A percentile compares a stretch with the other conserved stretches of the same genome.
These are phyloP conservation scores for Phytophthora sansomeana DNA, from an alignment of 352 stramenopile genomes.

Conservation along the genomic window DNA sequence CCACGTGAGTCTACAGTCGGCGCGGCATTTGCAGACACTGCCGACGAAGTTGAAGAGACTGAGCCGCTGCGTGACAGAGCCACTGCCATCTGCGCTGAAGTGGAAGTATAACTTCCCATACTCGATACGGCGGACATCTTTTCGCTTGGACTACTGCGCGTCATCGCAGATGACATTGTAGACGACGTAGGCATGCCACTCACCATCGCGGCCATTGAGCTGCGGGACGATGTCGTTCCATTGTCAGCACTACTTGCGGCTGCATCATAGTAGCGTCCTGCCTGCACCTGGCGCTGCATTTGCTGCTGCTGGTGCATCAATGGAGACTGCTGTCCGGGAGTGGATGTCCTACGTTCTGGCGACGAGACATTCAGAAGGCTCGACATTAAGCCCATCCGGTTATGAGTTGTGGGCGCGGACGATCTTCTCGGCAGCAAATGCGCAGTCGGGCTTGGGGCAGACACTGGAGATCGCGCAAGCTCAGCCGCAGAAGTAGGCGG, in stretches of 20 bases:
- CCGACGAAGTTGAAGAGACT: conserved; percentile 39
- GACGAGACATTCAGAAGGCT: conserved; percentile 81
- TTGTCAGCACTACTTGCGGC: conserved; percentile 28
- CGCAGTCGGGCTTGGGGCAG: conserved; percentile 59
- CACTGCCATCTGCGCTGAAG: conserved; percentile 42
- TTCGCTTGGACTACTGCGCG: conserved; percentile 31
- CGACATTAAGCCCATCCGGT: conserved; percentile 80
- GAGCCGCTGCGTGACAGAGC: conserved; percentile 41
- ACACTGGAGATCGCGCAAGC: conserved; percentile 33
- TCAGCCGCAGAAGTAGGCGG: conserved; percentile 32
- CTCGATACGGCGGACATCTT: conserved; percentile 30
- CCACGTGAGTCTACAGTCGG: conserved; percentile 29
- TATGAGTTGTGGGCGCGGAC: conserved; percentile 33
- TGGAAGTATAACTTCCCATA: conserved; percentile 30
- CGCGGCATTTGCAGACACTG: conserved; percentile 35
- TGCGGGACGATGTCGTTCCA: conserved; percentile 16
- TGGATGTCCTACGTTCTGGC: conserved; percentile 55
- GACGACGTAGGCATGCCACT: conserved; percentile 43
- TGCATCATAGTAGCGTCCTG: conserved; percentile 49
- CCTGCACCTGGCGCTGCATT: conserved; percentile 41
- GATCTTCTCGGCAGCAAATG: conserved; percentile 60
- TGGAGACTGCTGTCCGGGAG: conserved; percentile 49
- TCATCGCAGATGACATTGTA: conserved; percentile 34
- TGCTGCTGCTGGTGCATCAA: conserved; percentile 52
- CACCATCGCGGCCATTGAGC: conserved; percentile 38